These are phyloP conservation scores for Lactarius sp. DNA, from an alignment of 768 basidiomycete species.

Conservation along the genomic window DNA sequence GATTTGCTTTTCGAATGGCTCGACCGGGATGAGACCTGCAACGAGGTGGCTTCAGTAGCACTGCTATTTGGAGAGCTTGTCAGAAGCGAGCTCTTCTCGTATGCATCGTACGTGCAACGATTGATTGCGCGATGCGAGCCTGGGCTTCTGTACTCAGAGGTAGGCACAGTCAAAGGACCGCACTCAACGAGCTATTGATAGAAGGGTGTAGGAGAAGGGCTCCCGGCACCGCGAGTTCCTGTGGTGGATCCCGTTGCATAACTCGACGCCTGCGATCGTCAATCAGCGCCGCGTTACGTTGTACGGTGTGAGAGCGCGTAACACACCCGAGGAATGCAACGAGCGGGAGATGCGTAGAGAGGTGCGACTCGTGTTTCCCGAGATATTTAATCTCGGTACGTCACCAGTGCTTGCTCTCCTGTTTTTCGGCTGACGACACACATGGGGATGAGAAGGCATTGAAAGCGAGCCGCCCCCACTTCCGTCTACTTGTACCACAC, in stretches of 20 bases:
- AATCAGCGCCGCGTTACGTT: slow-evolving; percentile 67
- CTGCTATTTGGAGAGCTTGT: slow-evolving; percentile 69
- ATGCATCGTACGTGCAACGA: slow-evolving; percentile 68
- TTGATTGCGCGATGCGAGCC: slow-evolving; percentile 75
- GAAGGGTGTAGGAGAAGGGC: slow-evolving; percentile 34
- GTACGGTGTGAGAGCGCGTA: slow-evolving; percentile 62
- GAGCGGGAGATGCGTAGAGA: slow-evolving; percentile 71
- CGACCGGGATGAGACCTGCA: slow-evolving; percentile 55
- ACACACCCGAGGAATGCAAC: slow-evolving; percentile 63
- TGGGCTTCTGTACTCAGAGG: slow-evolving; percentile 52
- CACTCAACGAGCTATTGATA: background rate
- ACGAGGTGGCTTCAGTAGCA: slow-evolving; percentile 56
- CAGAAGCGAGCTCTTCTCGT: slow-evolving; percentile 66
- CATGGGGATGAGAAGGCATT: background rate
- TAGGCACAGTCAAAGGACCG: slow-evolving; percentile 30
- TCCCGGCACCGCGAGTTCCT: slow-evolving; percentile 71
- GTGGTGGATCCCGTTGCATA: slow-evolving; percentile 65
- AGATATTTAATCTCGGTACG: slow-evolving; percentile 44
- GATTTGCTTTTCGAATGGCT: slow-evolving; percentile 81
- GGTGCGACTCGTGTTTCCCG: slow-evolving; percentile 57
- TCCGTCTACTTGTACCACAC: slow-evolving; percentile 40
- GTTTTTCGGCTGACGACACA: background rate
- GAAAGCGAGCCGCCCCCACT: slow-evolving; percentile 14
- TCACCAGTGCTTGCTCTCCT: background rate
- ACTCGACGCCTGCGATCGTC: slow-evolving; percentile 51